Evolutionary conservation across 148 eudicot genomes (phyloP), one percentile per base, ranked within the genome.

Genomic region (Camellia japonica): DNA sequence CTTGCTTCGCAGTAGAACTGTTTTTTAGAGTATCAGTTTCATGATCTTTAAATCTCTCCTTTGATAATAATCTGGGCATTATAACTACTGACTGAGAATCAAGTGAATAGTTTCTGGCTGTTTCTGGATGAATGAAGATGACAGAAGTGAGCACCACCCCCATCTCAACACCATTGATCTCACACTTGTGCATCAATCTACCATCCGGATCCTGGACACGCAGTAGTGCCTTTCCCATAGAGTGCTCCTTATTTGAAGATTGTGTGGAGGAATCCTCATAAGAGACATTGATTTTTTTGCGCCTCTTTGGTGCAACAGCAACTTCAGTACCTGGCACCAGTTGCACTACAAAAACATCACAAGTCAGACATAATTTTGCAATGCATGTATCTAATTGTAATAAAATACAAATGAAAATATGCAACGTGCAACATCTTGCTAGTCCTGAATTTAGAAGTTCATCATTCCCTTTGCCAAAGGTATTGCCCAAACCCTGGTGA

Each of bases 271-370:
- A 85, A 65, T 86, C 82, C 67, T 80, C 78, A 73, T 69, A 13
- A 79, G 90, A 80, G 56, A 80, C 86, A 77, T 41, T 71, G 59
- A 74, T 77, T 76, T 63, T 92, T 78, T 77, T 85, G n/a, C 99
- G 93, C 74, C 90, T 89, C 92, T 97, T 97, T 74, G 97, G 97
- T 74, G 96, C 97, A 86, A 97, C 98, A 73, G 96, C 95, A 84
- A 97, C 93, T 90, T 97, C 97, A 81, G 93, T 84, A 73, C 93
- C 97, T 47, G 97, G 97, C 61, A 91, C 90, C 79, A 97, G 99
- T 89, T 94, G 97, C 73, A 97, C 99, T 97, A 91, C 80, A 79
- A 82, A 79, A 78, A 78, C 52, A 7, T 67, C 68, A 73, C 9
- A 46, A 43, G 20, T 72, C 74, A 82, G 30, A 18, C 5, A 38